Conservation (phyloP, 345 rosid genomes). For the Balakata baccata region DNA sequence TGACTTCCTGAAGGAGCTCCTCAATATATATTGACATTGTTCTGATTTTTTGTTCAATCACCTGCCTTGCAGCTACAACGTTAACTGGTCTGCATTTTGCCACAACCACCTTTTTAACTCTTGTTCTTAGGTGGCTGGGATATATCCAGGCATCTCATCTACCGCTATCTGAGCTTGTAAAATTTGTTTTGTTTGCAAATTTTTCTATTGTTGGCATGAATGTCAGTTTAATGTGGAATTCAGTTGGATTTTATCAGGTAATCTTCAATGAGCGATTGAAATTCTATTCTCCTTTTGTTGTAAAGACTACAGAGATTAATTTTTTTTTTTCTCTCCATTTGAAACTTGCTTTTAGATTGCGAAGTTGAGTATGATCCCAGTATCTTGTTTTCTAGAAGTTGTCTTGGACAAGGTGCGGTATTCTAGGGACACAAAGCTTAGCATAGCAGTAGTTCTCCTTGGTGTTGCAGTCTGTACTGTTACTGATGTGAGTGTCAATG, state of each 20-base stretch:
- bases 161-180: constrained; percentile 71
- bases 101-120: constrained; percentile 79
- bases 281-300: neutral
- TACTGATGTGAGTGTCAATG: constrained; percentile 94
- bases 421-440: constrained; percentile 96
- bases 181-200: constrained; percentile 86
- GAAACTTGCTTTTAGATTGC: constrained; percentile 63
- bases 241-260: constrained; percentile 99
- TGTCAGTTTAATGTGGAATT: constrained; percentile 98
- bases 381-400: constrained; percentile 90
- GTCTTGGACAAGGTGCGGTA: constrained; percentile 86
- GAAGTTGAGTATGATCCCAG: constrained; percentile 97
- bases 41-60: constrained; percentile 27
- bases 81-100: constrained; percentile 97
- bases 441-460: constrained; percentile 81
- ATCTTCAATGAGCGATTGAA: constrained; percentile 6
- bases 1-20: constrained; percentile 2
- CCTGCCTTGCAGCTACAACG: constrained; percentile 75
- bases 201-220: constrained; percentile 99
- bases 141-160: constrained; percentile 78
- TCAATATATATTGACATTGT: neutral
- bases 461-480: constrained; percentile 99
- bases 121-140: constrained; percentile 74
- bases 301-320: constrained; percentile 15
- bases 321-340: neutral